Evolutionary conservation across 148 eudicot genomes (phyloP), one percentile per base, ranked within the genome.

Genomic region (Nyssa sinensis): DNA sequence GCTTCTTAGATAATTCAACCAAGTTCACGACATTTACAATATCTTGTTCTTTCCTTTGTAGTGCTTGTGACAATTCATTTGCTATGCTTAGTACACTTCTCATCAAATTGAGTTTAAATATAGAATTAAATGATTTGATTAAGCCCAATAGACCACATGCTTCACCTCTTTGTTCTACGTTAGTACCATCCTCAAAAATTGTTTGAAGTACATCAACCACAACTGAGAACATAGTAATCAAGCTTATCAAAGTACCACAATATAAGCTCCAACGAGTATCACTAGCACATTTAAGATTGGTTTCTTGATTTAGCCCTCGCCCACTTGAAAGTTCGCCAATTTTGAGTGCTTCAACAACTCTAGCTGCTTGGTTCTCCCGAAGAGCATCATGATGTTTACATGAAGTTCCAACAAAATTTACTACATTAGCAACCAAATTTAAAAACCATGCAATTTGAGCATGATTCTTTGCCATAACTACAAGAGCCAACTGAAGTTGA

Each of bases 221-320:
- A 9, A 33, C 9, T 41, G 68, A 13, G 37, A 61, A 82, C 60
- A 74, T 44, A 31, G 10, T 4, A 17, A 67, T 37, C 17, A 82
- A 59, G 37, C 37, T 78, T 3, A 69, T 21, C 4, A 78, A 25
- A 7, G 73, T 19, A 31, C 12, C 14, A 64, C 74, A 74, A 70
- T 78, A 73, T 8, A 64, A 81, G n/a, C 81, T 37, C 79, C 84
- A 81, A 37, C 72, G 61, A 1, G 76, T 82, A 62, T 82, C 79
- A 12, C 60, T 32, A 0, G 66, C 21, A 1, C 63, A 27, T n/a
- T 34, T 62, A 7, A 77, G 10, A 39, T 17, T 29, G 23, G 11
- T 27, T 55, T 73, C 71, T 28, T 81, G 74, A 58, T 76, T 76
- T 25, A 66, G 31, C 27, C 74, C 70, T 37, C 3, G 29, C 3